phyloP scores from a whole-genome alignment of 2,329 filamentous ascomycete genomes.

The Neofusicoccum parvum region DNA sequence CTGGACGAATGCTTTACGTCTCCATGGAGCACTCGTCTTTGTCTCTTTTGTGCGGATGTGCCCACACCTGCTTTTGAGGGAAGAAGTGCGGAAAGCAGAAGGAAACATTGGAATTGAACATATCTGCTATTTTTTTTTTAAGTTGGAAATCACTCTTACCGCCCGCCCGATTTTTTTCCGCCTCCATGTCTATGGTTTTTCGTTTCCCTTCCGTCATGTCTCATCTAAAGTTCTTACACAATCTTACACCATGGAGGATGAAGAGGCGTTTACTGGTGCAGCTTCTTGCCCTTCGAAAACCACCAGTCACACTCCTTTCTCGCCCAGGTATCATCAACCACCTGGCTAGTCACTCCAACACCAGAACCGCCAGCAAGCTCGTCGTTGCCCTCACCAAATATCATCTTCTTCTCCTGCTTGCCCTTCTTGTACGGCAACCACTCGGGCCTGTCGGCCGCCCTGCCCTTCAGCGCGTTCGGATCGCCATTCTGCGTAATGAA shows the following conservation, averaged over 20 bases:
- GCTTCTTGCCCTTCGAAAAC: constrained; percentile 55
- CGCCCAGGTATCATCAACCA: constrained; percentile 49
- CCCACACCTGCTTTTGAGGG: background rate
- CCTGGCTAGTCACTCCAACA: constrained; percentile 48
- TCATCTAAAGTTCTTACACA: background rate
- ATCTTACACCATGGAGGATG: too few relatives aligned
- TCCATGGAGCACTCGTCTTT: too few relatives aligned
- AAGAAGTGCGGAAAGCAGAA: too few relatives aligned
- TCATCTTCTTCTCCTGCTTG: constrained; percentile 36
- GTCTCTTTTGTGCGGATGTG: too few relatives aligned
- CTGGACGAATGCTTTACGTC: too few relatives aligned
- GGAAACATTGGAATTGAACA: background rate
- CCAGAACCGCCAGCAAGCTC: constrained; percentile 47
- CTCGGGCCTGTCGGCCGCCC: constrained; percentile 25
- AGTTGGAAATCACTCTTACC: too few relatives aligned
- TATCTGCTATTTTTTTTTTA: background rate
- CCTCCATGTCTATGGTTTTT: background rate
- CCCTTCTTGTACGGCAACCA: constrained; percentile 29
- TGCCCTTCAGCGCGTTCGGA: constrained; percentile 32
- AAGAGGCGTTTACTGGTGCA: constrained; percentile 8
- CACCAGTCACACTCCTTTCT: constrained; percentile 60
- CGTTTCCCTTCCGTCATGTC: background rate
- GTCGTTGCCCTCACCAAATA: constrained; percentile 64
- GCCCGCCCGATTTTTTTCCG: background rate
- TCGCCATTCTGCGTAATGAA: constrained; percentile 35